A percentile compares a stretch with the other conserved stretches of the same genome.
phyloP scores from a whole-genome alignment of 768 basidiomycete genomes.

The Rhodosporidiobolus odoratus region DNA sequence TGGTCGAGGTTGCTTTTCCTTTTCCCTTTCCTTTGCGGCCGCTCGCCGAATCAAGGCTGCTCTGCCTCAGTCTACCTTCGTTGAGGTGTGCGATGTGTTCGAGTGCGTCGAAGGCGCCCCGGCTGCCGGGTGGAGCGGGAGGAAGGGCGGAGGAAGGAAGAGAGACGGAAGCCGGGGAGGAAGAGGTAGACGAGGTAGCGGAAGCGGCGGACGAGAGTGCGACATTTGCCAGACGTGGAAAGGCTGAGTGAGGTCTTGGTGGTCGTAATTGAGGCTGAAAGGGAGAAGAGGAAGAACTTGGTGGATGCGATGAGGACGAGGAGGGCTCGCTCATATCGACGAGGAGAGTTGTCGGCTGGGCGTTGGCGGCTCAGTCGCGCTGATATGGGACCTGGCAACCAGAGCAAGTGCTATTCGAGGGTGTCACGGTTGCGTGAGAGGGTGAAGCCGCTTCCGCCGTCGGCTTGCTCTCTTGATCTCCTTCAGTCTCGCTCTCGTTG shows the following conservation, averaged over 20 bases:
- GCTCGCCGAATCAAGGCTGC: background rate
- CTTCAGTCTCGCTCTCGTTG: too few relatives aligned
- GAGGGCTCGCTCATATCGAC: background rate
- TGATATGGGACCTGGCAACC: too few relatives aligned
- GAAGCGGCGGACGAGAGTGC: conserved; percentile 11
- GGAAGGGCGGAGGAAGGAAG: background rate
- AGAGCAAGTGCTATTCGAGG: too few relatives aligned
- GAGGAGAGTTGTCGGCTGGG: background rate
- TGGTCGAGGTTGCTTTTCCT: too few relatives aligned
- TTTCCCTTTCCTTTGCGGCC: background rate
- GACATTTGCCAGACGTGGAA: conserved; percentile 18
- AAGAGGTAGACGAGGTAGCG: background rate
- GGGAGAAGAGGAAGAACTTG: background rate
- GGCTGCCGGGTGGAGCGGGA: background rate
- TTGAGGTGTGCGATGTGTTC: conserved; percentile 25
- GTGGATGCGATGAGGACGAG: background rate
- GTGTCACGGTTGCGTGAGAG: too few relatives aligned
- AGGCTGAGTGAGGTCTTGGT: background rate
- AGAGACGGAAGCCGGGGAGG: background rate
- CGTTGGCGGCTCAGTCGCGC: too few relatives aligned
- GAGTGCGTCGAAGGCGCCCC: conserved; percentile 26
- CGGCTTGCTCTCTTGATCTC: too few relatives aligned
- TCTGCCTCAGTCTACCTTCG: conserved; percentile 1
- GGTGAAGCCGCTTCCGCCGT: too few relatives aligned
- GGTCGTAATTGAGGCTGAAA: background rate